Evolutionary conservation across 1,284 basidiomycete genomes (phyloP).

Genomic region (Tilletia walkeri): DNA sequence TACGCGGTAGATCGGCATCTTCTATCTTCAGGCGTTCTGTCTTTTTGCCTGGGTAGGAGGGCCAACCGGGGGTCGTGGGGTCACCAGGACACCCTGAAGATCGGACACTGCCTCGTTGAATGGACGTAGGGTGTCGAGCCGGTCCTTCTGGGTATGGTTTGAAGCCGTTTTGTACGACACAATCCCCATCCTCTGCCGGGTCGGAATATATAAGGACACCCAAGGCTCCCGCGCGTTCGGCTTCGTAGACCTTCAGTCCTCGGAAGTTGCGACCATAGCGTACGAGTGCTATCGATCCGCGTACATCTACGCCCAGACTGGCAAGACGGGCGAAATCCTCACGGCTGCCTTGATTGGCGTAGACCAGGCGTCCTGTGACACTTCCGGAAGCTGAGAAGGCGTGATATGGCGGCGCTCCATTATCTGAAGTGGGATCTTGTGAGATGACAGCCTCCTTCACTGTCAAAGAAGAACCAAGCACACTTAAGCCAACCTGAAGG

Average conservation of each 20-base stretch:
- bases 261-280: conserved; percentile 80
- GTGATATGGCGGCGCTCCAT: conserved; percentile 58
- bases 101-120: conserved; percentile 75
- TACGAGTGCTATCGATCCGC: conserved; percentile 76
- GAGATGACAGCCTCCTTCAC: conserved; percentile 56
- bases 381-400: conserved; percentile 56
- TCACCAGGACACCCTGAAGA: conserved; percentile 78
- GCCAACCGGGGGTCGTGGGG: conserved; percentile 79
- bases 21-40: conserved; percentile 63
- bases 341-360: conserved; percentile 77
- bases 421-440: conserved; percentile 58
- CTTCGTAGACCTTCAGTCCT: conserved; percentile 77
- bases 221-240: conserved; percentile 76
- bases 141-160: conserved; percentile 74
- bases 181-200: conserved; percentile 79
- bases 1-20: conserved; percentile 69
- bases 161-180: conserved; percentile 68
- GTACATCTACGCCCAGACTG: conserved; percentile 68
- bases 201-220: conserved; percentile 75
- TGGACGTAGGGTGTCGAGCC: conserved; percentile 71
- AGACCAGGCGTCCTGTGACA: conserved; percentile 68
- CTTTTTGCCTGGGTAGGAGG: conserved; percentile 71
- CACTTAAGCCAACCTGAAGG: conserved; percentile 59
- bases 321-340: conserved; percentile 67
- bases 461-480: conserved; percentile 26